Evolutionary conservation across 2,329 filamentous ascomycete genomes (phyloP), one percentile per base, ranked within the genome.

Genomic region (Xylogone sp.): DNA sequence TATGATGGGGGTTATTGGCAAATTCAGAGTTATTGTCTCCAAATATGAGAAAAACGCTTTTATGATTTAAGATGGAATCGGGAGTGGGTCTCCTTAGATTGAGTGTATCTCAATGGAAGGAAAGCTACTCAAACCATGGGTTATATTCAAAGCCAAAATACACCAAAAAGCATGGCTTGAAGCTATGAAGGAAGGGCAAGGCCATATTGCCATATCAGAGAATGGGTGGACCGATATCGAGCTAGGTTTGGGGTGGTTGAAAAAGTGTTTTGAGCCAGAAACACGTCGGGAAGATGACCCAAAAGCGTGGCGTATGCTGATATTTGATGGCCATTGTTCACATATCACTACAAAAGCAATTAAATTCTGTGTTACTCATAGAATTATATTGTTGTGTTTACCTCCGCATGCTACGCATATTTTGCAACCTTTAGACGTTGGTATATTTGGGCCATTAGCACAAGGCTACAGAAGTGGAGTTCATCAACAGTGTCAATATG

Each of bases 191-290:
- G 8, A 7, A 39, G n/a, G n/a, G 8, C 24, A 27, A 27, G 34
- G 12, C n/a, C n/a, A 39, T 39, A 46, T 46, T 24, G 10, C 16
- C 31, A 29, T 49, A 3, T 20, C 34, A 22, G 46, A 49, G 21
- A 52, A 52, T 45, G 39, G 50, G 8, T 52, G 31, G 46, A 52
- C 50, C 8, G 43, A 31, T 43, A 52, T 49, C 22, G 34, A 49
- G 22, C 20, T 42, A 16, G 34, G 3, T 44, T 12, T 49, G 22
- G 46, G 49, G 19, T 52, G 39, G 50, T 22, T 52, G 16, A 18
- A 49, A 18, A 16, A 5, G 34, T 39, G 34, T 39, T 21, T 51
- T 46, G 13, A 39, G n/a, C 34, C 34, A 39, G 34, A 39, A 18
- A 39, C 34, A 13, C 4, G n/a, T 6, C 13, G n/a, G n/a, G 34